Base-by-base conservation (phyloP, 2,329 filamentous ascomycete species). In the Chaetomiaceae sp. region DNA sequence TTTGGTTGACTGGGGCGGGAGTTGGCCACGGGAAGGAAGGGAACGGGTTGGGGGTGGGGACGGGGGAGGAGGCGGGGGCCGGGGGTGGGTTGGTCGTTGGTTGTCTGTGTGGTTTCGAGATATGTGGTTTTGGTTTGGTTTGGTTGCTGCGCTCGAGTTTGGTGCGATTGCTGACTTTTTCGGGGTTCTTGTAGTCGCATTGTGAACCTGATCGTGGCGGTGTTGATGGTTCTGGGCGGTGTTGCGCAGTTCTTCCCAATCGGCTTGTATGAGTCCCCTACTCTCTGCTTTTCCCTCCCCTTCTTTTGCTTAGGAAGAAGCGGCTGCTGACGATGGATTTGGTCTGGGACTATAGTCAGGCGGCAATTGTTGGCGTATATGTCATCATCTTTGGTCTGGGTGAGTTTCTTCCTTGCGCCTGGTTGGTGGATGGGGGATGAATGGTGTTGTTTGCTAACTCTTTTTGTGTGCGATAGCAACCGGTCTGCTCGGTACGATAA, bases 381-480 rank as follows among this genome's bases (percentile, higher is more conserved):
- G 82, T 96, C 62, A 89, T 96, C 58, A 71, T 96, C 58, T 99
- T 99, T 66, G 93, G 93, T 68, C 77, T 90, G 55, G 80, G 87
- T 90, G 78, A 65, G 84, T 62, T 13, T 19, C 23, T 20, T 19
- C 20, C 16, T 37, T 10, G 16, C 31, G 30, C 10, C 12, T 23
- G 5, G 12, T 16, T 21, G 9, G 27, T 10, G 10, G 20, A 14
- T 12, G n/a, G n/a, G n/a, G n/a, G n/a, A n/a, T n/a, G n/a, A n/a
- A n/a, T n/a, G n/a, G n/a, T 16, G 20, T 45, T 25, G 39, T 33
- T 8, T 33, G 30, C 30, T 33, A n/a, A 33, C 30, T 12, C 14
- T 5, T 27, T 27, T 27, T 33, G 30, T 12, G 9, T 35, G 30
- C 34, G 53, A 48, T 56, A 86, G 83, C 80, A 59, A 85, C 88